A percentile compares a stretch with the other conserved stretches of the same genome.
phyloP scores from a whole-genome alignment of 139 green algal species.

The Chloropicon primus region DNA sequence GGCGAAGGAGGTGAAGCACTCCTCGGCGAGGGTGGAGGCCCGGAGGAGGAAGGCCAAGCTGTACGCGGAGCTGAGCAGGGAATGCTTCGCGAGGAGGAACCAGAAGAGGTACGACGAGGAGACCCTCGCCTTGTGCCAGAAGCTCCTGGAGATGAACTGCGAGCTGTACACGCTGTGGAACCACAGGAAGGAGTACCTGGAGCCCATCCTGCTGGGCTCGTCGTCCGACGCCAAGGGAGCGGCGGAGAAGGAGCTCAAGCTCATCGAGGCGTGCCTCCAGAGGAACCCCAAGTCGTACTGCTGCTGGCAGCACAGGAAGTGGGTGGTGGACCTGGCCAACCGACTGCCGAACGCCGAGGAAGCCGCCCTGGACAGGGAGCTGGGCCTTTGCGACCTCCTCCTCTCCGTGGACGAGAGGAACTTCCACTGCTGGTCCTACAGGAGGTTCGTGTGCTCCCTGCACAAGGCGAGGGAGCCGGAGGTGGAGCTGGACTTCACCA shows the following conservation, averaged over 20 bases:
- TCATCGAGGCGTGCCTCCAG: constrained; percentile 42
- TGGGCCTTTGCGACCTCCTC: constrained; percentile 40
- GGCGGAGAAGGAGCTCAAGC: constrained; percentile 18
- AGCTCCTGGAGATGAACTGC: constrained; percentile 59
- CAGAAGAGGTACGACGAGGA: constrained; percentile 12
- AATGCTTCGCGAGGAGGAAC: constrained; percentile 30
- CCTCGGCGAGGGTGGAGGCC: neutral
- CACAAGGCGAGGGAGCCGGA: constrained; percentile 7
- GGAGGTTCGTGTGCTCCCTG: constrained; percentile 43
- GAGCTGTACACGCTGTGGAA: constrained; percentile 90
- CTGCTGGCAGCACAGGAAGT: constrained; percentile 87
- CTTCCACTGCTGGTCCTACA: constrained; percentile 91
- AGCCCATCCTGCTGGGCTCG: constrained; percentile 19
- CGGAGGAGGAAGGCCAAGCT: constrained; percentile 21
- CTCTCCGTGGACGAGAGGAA: constrained; percentile 80
- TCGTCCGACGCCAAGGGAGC: neutral
- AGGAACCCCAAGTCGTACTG: constrained; percentile 89
- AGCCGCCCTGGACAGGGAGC: neutral
- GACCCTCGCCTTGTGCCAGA: constrained; percentile 22
- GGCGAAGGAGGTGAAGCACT: neutral
- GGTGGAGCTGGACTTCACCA: constrained; percentile 31
- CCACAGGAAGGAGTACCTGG: constrained; percentile 52
- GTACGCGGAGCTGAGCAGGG: constrained; percentile 22
- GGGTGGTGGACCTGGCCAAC: constrained; percentile 36
- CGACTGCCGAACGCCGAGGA: neutral